Conservation (phyloP, 2,329 filamentous ascomycete genomes). For the Rhynchosporium secalis region DNA sequence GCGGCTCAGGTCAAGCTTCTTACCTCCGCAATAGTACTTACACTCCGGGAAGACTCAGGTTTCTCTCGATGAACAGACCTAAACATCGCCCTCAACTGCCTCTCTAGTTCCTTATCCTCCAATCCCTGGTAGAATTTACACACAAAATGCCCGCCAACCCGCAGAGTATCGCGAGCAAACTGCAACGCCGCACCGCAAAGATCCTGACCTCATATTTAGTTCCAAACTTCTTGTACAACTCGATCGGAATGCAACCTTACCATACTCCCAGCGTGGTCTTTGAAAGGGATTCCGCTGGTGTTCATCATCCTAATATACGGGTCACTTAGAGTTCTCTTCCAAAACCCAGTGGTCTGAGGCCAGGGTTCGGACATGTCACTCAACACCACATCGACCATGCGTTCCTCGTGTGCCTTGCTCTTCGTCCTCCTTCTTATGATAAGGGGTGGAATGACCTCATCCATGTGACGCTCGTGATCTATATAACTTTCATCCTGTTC, state of each 20-base stretch:
- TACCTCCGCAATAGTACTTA: constrained; percentile 48
- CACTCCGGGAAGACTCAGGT: constrained; percentile 84
- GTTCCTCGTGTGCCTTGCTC: constrained; percentile 46
- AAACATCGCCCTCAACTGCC: constrained; percentile 74
- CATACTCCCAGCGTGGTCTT: constrained; percentile 93
- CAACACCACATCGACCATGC: constrained; percentile 84
- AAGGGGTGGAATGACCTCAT: constrained; percentile 31
- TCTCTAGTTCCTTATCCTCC: constrained; percentile 81
- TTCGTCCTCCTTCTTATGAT: constrained; percentile 37
- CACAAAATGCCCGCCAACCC: constrained; percentile 81
- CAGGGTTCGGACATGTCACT: constrained; percentile 99
- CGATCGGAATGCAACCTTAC: constrained; percentile 52
- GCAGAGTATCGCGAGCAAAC: constrained; percentile 84
- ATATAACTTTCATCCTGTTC: constrained; percentile 59
- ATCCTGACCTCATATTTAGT: constrained; percentile 57
- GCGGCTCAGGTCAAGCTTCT: not conserved
- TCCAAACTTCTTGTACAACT: not conserved
- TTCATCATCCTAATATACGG: constrained; percentile 99
- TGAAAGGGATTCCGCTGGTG: constrained; percentile 82
- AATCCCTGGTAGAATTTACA: constrained; percentile 96
- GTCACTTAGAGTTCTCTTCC: constrained; percentile 89
- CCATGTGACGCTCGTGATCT: constrained; percentile 58
- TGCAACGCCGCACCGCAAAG: constrained; percentile 81
- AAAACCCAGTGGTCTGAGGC: constrained; percentile 75
- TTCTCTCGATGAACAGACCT: constrained; percentile 81